Percentiles rank a stretch among this genome's conserved stretches.
Evolutionary conservation across 2,329 filamentous ascomycete genomes (phyloP).

Genomic region (Aplosporella prunicola): DNA sequence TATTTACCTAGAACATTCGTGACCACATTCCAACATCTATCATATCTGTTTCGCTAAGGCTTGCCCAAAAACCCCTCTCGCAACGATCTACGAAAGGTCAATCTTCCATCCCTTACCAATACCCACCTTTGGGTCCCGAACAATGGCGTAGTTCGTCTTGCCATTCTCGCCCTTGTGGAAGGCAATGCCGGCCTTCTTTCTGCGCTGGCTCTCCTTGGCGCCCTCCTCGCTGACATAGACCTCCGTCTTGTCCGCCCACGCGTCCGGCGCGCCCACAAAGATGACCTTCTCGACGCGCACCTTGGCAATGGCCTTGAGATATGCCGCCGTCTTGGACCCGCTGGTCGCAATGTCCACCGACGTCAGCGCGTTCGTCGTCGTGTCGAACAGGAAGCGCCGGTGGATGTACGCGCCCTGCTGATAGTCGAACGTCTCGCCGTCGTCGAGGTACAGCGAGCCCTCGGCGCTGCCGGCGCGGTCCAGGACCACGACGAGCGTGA

Average conservation of each 20-base stretch:
- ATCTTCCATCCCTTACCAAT: slow-evolving; percentile 58
- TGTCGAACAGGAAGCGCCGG: slow-evolving; percentile 62
- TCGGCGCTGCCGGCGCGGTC: slow-evolving; percentile 60
- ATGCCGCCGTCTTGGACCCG: slow-evolving; percentile 56
- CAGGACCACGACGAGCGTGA: slow-evolving; percentile 76
- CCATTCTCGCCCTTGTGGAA: slow-evolving; percentile 45
- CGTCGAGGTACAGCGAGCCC: slow-evolving; percentile 82
- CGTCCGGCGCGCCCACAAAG: slow-evolving; percentile 65
- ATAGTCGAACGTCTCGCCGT: slow-evolving; percentile 87
- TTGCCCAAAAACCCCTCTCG: no score
- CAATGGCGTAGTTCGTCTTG: slow-evolving; percentile 53
- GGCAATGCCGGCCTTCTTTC: slow-evolving; percentile 47
- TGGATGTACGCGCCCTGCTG: slow-evolving; percentile 81
- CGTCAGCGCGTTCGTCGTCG: slow-evolving; percentile 46
- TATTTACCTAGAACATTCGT: no score
- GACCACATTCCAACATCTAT: background rate
- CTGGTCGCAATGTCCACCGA: slow-evolving; percentile 54
- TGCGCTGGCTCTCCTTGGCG: slow-evolving; percentile 33
- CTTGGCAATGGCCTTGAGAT: slow-evolving; percentile 67
- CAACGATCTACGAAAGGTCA: slow-evolving; percentile 37
- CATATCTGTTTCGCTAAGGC: background rate
- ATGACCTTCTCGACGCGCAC: slow-evolving; percentile 79
- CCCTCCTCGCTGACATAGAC: slow-evolving; percentile 56
- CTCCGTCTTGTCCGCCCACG: slow-evolving; percentile 58
- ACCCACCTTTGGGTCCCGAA: slow-evolving; percentile 53